Evolutionary conservation across 2,329 filamentous ascomycete species (phyloP), one percentile per base, ranked within the genome.

Genomic region (Paracamarosporium sp.): DNA sequence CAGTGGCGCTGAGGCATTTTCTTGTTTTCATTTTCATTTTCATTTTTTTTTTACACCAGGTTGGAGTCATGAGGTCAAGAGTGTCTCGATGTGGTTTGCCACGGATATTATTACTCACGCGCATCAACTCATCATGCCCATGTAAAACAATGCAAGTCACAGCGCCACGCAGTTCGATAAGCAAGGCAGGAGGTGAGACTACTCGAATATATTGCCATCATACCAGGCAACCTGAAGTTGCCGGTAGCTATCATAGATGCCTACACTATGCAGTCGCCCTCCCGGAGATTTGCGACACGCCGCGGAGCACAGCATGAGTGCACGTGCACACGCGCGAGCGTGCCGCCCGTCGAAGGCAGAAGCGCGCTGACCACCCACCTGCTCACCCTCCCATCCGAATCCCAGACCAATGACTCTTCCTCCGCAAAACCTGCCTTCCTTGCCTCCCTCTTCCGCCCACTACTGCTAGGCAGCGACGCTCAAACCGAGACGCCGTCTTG

Each of bases 401-500:
- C 52, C 57, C 56, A 59, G 65, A 58, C 36, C 50, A 58, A 71
- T 70, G 66, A 71, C 68, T 72, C 71, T 59, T 72, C 65, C 64
- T 68, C 73, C 70, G 50, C 61, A 66, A 69, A 67, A 64, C 63
- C 66, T 67, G 62, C 59, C 63, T n/a, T n/a, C 51, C 59, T 60
- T 43, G 40, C 46, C 40, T 25, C 40, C 24, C 22, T 44, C 50
- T 53, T 56, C 43, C 38, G 31, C 53, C 51, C 50, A 12, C 31
- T 12, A 1, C 52, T 30, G 41, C 54, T 58, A 73, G 64, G 66
- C 72, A 72, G 72, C 73, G 75, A 77, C 74, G 74, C 75, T 76
- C 74, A 56, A 77, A 59, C 73, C 58, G 31, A 56, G 51, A 38
- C 45, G 33, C 27, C 40, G 30, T 50, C 50, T 47, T 48, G 62